These are phyloP conservation scores for Leccinum boreale DNA, from an alignment of 768 basidiomycete species.

Conservation along the genomic window DNA sequence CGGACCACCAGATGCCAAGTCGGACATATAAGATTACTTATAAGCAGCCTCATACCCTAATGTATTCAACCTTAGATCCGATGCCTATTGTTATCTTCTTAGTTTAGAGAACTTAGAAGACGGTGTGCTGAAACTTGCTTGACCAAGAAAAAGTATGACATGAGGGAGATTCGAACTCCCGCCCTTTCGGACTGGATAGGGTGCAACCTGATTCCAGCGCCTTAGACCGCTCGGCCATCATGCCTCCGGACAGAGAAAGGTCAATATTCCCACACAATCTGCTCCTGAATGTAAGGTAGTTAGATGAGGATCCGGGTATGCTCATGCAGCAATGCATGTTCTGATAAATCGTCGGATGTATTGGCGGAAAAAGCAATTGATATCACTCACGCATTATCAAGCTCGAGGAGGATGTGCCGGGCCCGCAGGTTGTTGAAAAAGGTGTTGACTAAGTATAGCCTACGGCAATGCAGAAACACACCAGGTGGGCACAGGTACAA, in stretches of 20 bases:
- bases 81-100: not conserved
- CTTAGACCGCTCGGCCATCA: slow-evolving; percentile 61
- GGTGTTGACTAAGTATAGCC: not conserved
- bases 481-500: not conserved
- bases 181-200: slow-evolving; percentile 34
- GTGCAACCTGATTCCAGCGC: slow-evolving; percentile 48
- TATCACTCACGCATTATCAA: not conserved
- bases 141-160: slow-evolving; percentile 22
- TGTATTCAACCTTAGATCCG: slow-evolving; percentile 4
- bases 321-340: not conserved
- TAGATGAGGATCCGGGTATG: no score
- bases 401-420: not conserved
- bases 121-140: not conserved
- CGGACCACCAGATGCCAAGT: slow-evolving; percentile 27
- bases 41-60: slow-evolving; percentile 25
- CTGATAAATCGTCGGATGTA: not conserved
- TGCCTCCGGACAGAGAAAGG: slow-evolving; percentile 11
- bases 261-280: not conserved
- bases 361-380: not conserved
- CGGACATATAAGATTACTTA: slow-evolving; percentile 25
- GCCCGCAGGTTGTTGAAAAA: not conserved
- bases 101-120: not conserved
- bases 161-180: slow-evolving; percentile 35
- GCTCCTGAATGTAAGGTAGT: not conserved
- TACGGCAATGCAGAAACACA: not conserved